A percentile compares a stretch with the other conserved stretches of the same genome.
phyloP scores from a whole-genome alignment of 164 flowering plant genomes.

The Vitis cinerea region DNA sequence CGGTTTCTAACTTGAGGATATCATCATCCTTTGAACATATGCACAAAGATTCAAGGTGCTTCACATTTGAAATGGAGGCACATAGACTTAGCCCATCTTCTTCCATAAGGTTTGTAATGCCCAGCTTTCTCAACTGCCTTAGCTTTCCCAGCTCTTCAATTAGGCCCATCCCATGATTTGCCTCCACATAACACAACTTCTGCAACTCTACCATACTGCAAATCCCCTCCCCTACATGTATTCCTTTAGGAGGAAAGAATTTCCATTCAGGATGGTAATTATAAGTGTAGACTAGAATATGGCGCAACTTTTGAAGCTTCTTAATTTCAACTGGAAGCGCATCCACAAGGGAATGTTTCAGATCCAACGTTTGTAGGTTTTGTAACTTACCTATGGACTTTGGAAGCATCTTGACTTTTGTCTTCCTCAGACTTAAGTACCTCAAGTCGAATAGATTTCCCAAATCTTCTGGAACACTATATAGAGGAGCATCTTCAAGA shows the following conservation, averaged over 20 bases:
- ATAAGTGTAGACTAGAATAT: not conserved
- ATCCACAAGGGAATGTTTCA: constrained; percentile 21
- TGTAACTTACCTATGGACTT: constrained; percentile 25
- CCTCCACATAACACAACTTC: constrained; percentile 9
- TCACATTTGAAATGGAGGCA: constrained; percentile 14
- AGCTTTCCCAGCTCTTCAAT: constrained; percentile 1
- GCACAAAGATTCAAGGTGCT: constrained; percentile 5
- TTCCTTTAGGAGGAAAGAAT: not conserved
- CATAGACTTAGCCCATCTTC: constrained; percentile 3
- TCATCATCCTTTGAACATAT: not conserved
- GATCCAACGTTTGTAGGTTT: constrained; percentile 30
- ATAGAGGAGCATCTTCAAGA: constrained; percentile 19
- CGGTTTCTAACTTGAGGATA: not conserved
- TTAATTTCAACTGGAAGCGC: constrained; percentile 20
- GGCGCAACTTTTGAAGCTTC: constrained; percentile 15
- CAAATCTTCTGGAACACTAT: constrained; percentile 19
- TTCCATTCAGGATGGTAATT: too few species aligned
- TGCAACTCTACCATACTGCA: constrained; percentile 3
- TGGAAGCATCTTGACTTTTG: constrained; percentile 25
- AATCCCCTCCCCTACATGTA: not conserved
- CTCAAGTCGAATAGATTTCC: constrained; percentile 20
- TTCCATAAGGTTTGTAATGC: not conserved
- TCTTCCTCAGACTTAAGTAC: constrained; percentile 22
- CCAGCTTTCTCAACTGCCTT: not conserved
- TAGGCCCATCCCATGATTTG: not conserved